A percentile compares a stretch with the other conserved stretches of the same genome.
Conservation (phyloP, 2,329 filamentous ascomycete species). For the Xylaria sp. region DNA sequence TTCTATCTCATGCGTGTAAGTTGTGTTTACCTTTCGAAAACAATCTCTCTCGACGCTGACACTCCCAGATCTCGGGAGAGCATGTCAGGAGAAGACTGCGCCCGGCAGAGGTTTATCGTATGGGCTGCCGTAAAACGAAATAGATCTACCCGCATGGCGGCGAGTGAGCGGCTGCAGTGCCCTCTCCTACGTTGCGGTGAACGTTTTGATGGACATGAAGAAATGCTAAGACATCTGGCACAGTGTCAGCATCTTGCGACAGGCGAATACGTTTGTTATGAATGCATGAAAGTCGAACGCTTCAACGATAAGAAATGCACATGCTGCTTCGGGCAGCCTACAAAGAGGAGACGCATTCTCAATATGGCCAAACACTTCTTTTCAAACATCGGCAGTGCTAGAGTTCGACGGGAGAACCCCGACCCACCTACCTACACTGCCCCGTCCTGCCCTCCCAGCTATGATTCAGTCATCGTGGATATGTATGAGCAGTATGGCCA, state of each 20-base stretch:
- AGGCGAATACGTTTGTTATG: slow-evolving; percentile 62
- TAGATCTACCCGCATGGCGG: slow-evolving; percentile 52
- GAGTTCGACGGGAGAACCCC: slow-evolving; percentile 46
- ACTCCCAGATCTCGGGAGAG: slow-evolving; percentile 48
- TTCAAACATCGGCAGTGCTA: slow-evolving; percentile 54
- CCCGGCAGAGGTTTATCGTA: slow-evolving; percentile 59
- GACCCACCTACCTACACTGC: slow-evolving; percentile 42
- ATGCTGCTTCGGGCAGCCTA: slow-evolving; percentile 55
- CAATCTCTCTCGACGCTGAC: slow-evolving; percentile 29
- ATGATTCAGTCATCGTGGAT: slow-evolving; percentile 49
- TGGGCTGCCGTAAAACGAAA: slow-evolving; percentile 63
- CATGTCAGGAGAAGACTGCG: slow-evolving; percentile 55
- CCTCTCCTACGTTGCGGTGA: slow-evolving; percentile 58
- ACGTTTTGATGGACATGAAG: slow-evolving; percentile 57
- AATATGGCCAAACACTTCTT: slow-evolving; percentile 61
- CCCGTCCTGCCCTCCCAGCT: slow-evolving; percentile 48
- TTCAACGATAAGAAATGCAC: slow-evolving; percentile 59
- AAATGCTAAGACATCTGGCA: slow-evolving; percentile 60
- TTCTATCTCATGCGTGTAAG: slow-evolving; percentile 43
- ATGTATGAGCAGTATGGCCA: slow-evolving; percentile 27
- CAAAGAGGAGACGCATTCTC: slow-evolving; percentile 57
- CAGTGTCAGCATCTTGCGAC: slow-evolving; percentile 53
- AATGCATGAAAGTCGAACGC: slow-evolving; percentile 57
- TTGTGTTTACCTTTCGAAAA: slow-evolving; percentile 11
- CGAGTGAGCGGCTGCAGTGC: slow-evolving; percentile 56